Base-by-base conservation (phyloP, 495 filamentous ascomycete species). In the Opeltia flavorubescens region DNA sequence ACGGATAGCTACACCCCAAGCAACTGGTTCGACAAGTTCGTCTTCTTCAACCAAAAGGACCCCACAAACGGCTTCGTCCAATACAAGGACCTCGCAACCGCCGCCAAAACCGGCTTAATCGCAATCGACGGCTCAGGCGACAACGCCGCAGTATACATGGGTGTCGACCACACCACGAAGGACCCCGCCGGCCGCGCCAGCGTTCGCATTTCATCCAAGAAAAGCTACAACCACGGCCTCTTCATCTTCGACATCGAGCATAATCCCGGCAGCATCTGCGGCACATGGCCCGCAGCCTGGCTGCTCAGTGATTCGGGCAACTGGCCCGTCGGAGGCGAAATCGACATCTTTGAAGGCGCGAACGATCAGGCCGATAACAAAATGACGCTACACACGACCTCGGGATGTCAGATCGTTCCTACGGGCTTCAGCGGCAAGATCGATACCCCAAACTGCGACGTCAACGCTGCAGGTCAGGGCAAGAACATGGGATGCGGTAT, bases 301-400 rank as follows among this genome's bases (percentile, higher is more conserved):
- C 65, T 72, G 67, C 66, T 72, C 48, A 59, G 74, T 29, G 75
- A 74, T 45, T 49, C 58, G 2, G 50, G 44, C 28, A 66, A 75
- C 65, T 86, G 81, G 81, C 81, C 81, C 21, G 58, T 59, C n/a
- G 66, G 76, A 51, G 81, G 81, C 47, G 80, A 86, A 57, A 79
- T 84, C 54, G 81, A 86, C 48, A 70, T 86, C 39, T 80, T 88
- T 63, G 82, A 86, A 60, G 75, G 79, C 31, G 78, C 78, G 43
- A 81, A 83, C 65, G 55, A 62, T 23, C 58, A 65, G 12, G 53
- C 63, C 28, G 61, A 62, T 25, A 81, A 83, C 60, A 64, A 71
- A 29, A 77, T 84, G 69, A 73, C 79, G 33, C 67, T 84, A 4
- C 81, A 85, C 67, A 84, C 80, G 29, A 68, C 65, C 39, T 53